phyloP scores from a whole-genome alignment of 371 early-diverging fungal genomes.

The Choanephora cucurbitarum region DNA sequence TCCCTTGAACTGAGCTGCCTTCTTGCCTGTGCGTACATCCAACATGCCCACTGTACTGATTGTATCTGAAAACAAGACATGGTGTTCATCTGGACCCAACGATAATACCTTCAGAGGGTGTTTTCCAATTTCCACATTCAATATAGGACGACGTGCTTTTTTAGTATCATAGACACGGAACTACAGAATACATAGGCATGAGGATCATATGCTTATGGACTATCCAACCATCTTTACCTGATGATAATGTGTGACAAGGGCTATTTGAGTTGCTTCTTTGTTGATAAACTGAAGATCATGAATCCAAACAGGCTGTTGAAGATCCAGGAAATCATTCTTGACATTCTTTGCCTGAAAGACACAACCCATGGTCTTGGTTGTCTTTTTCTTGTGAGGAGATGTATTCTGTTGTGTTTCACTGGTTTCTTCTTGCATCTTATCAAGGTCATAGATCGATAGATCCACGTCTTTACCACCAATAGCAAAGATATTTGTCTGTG shows the following conservation, averaged over 20 bases:
- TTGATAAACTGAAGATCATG: slow-evolving; percentile 79
- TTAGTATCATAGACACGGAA: slow-evolving; percentile 83
- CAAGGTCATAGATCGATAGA: slow-evolving; percentile 75
- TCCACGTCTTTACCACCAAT: slow-evolving; percentile 89
- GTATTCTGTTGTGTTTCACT: slow-evolving; percentile 25
- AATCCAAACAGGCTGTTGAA: slow-evolving; percentile 87
- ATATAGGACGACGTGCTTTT: slow-evolving; percentile 67
- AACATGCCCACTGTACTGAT: slow-evolving; percentile 68
- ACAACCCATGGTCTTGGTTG: slow-evolving; percentile 48
- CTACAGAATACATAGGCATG: slow-evolving; percentile 22
- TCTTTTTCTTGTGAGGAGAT: slow-evolving; percentile 33
- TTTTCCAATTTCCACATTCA: slow-evolving; percentile 67
- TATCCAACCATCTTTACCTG: slow-evolving; percentile 48
- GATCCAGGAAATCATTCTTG: slow-evolving; percentile 76
- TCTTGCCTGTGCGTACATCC: slow-evolving; percentile 65
- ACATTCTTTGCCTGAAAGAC: slow-evolving; percentile 71
- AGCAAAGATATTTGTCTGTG: slow-evolving; percentile 69
- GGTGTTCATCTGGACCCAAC: slow-evolving; percentile 49
- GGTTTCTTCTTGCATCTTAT: slow-evolving; percentile 24
- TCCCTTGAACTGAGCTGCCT: slow-evolving; percentile 59
- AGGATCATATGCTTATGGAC: background rate
- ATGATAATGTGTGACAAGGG: slow-evolving; percentile 73
- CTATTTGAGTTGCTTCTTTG: slow-evolving; percentile 52
- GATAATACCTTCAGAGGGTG: slow-evolving; percentile 62
- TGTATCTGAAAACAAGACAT: slow-evolving; percentile 80